A percentile compares a stretch with the other conserved stretches of the same genome.
Conservation (phyloP, 2,329 filamentous ascomycete genomes). For the Ophiostoma angusticollis region DNA sequence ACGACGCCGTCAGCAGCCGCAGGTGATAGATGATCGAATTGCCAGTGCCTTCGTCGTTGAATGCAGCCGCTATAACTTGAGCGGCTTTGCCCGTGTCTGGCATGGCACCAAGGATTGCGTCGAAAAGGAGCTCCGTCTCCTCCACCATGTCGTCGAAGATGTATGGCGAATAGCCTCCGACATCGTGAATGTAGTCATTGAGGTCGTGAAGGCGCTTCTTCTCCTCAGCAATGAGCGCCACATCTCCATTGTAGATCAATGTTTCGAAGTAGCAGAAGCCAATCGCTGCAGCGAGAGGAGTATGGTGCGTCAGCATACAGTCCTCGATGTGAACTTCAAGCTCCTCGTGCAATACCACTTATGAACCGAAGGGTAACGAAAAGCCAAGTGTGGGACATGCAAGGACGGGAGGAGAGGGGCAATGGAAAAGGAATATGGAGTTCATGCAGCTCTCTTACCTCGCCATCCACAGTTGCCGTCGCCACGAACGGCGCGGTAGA, state of each 20-base stretch:
- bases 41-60: constrained; percentile 59
- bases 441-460: constrained; percentile 47
- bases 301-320: not conserved
- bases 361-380: too few species aligned
- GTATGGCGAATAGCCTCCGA: constrained; percentile 58
- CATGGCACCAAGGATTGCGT: constrained; percentile 46
- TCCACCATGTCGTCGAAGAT: constrained; percentile 76
- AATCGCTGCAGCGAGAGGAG: constrained; percentile 47
- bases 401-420: constrained; percentile 1
- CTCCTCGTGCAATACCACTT: too few species aligned
- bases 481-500: constrained; percentile 77
- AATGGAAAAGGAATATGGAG: not conserved
- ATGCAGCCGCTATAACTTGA: constrained; percentile 44
- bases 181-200: constrained; percentile 54
- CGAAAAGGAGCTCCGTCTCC: constrained; percentile 56
- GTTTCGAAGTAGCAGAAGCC: constrained; percentile 89
- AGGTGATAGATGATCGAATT: constrained; percentile 75
- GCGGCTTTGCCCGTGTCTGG: constrained; percentile 45
- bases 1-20: constrained; percentile 70
- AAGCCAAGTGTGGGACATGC: too few species aligned
- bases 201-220: constrained; percentile 58
- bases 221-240: constrained; percentile 55
- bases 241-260: constrained; percentile 55
- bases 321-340: too few species aligned
- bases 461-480: constrained; percentile 97